These are phyloP conservation scores for Ceratocystis albifundus DNA, from an alignment of 2,329 filamentous ascomycete species.

Conservation along the genomic window DNA sequence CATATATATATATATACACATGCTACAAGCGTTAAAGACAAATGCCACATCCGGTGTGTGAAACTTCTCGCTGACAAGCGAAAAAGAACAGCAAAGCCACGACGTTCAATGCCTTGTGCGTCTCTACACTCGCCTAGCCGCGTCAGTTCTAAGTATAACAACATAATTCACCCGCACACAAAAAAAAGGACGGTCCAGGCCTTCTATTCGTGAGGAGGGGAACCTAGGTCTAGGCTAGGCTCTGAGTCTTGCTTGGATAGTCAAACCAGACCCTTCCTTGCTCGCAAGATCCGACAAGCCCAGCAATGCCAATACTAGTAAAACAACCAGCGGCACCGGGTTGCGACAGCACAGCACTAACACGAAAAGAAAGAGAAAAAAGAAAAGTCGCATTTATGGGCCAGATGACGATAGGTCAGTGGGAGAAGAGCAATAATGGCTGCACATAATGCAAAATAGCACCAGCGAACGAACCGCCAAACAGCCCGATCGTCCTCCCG, in stretches of 20 bases:
- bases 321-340: neutral
- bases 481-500: slow-evolving; percentile 11
- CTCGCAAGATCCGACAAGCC: too few species aligned
- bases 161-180: neutral
- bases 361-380: too few species aligned
- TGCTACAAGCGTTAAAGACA: neutral
- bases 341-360: neutral
- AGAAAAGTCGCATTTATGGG: slow-evolving; percentile 7
- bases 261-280: too few species aligned
- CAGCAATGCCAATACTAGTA: too few species aligned
- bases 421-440: slow-evolving; percentile 2
- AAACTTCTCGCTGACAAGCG: slow-evolving; percentile 3
- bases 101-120: slow-evolving; percentile 5
- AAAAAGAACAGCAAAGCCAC: slow-evolving; percentile 2
- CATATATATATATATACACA: neutral
- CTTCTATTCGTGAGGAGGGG: neutral
- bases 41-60: slow-evolving; percentile 2
- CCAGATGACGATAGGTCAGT: neutral
- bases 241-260: too few species aligned
- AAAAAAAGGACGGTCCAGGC: slow-evolving; percentile 2
- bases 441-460: slow-evolving; percentile 6
- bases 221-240: too few species aligned
- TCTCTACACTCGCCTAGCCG: slow-evolving; percentile 10
- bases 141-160: slow-evolving; percentile 13
- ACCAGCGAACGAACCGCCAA: slow-evolving; percentile 10